These are phyloP conservation scores for Monosporascus ibericus DNA, from an alignment of 2,329 filamentous ascomycete genomes.

Conservation along the genomic window DNA sequence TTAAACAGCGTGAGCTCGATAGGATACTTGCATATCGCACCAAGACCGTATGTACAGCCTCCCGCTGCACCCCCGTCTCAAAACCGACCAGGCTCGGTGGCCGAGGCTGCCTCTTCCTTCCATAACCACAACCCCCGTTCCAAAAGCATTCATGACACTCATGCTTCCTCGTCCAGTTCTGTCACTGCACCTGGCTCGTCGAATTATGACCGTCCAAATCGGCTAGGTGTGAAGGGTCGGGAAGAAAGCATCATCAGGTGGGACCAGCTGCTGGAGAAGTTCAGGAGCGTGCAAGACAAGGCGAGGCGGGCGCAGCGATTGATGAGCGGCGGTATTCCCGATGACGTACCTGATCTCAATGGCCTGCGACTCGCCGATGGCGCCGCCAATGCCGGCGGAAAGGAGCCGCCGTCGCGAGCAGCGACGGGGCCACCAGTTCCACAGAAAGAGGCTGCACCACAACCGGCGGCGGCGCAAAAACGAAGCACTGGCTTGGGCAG, in stretches of 20 bases:
- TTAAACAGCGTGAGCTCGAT: conserved; percentile 97
- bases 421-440: conserved; percentile 33
- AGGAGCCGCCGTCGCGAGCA: conserved; percentile 30
- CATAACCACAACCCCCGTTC: conserved; percentile 19
- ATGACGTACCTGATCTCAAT: conserved; percentile 40
- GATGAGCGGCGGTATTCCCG: conserved; percentile 43
- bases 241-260: conserved; percentile 84
- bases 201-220: conserved; percentile 65
- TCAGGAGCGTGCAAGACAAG: conserved; percentile 82
- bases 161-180: conserved; percentile 32
- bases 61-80: conserved; percentile 22
- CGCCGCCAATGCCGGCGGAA: conserved; percentile 20
- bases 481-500: conserved; percentile 58
- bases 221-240: conserved; percentile 61
- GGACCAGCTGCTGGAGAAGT: conserved; percentile 91
- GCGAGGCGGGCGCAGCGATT: conserved; percentile 65
- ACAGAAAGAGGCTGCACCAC: conserved; percentile 42
- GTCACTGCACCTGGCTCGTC: conserved; percentile 43
- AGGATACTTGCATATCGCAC: conserved; percentile 82
- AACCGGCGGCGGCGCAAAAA: conserved; percentile 45
- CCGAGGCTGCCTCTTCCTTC: conserved; percentile 25
- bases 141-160: conserved; percentile 29
- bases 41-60: conserved; percentile 59
- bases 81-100: conserved; percentile 27
- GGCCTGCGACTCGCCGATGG: conserved; percentile 37